These are phyloP conservation scores for Curvularia verruculosa DNA, from an alignment of 2,329 filamentous ascomycete species.

Conservation along the genomic window DNA sequence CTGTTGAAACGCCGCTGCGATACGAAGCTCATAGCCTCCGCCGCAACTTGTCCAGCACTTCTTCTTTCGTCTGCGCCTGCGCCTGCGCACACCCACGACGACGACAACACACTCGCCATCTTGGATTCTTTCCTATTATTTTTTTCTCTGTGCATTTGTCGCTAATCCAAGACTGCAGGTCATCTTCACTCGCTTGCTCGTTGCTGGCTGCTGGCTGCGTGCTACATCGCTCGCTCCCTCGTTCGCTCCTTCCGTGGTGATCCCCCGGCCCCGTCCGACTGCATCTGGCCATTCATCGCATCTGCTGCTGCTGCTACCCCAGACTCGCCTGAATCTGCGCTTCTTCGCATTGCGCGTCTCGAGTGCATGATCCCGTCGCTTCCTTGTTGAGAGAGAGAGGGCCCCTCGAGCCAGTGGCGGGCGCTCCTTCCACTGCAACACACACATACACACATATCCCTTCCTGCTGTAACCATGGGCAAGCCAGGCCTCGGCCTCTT, in stretches of 20 bases:
- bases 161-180: slow-evolving; percentile 12
- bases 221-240: slow-evolving; percentile 3
- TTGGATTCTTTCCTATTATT: background rate
- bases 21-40: slow-evolving; percentile 13
- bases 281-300: slow-evolving; percentile 3
- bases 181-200: slow-evolving; percentile 8
- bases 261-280: background rate
- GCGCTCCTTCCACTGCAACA: slow-evolving; percentile 14
- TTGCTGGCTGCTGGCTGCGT: no score
- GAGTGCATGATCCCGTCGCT: slow-evolving; percentile 28
- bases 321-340: slow-evolving; percentile 8
- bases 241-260: slow-evolving; percentile 12
- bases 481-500: slow-evolving; percentile 44
- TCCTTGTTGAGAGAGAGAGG: slow-evolving; percentile 22
- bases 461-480: slow-evolving; percentile 28
- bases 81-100: background rate
- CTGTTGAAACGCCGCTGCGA: slow-evolving; percentile 18
- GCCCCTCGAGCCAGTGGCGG: slow-evolving; percentile 26
- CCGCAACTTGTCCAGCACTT: slow-evolving; percentile 12
- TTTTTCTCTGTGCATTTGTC: background rate
- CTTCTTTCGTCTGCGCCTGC: background rate
- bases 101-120: slow-evolving; percentile 1
- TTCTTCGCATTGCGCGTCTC: slow-evolving; percentile 6
- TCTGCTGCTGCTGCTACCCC: background rate
- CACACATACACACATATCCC: background rate